Conservation (phyloP, 805 yeast species). For the Wickerhamomyces bisporus region DNA sequence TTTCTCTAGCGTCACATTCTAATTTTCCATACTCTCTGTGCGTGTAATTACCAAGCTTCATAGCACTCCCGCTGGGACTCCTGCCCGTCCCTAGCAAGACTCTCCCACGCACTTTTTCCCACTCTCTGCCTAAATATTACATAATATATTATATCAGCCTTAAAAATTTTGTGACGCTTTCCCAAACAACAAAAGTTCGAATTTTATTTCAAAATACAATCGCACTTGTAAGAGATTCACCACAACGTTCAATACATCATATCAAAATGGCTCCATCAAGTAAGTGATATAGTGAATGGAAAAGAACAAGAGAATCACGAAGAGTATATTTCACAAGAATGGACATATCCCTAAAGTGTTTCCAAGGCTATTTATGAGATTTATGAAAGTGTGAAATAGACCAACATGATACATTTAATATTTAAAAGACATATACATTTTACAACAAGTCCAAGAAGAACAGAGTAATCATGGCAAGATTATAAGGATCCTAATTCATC, state of each 20-base stretch:
- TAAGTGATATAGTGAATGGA: slow-evolving; percentile 24
- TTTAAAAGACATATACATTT: too few relatives aligned
- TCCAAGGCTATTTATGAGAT: too few relatives aligned
- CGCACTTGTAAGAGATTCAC: neutral
- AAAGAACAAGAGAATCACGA: neutral
- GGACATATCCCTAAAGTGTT: too few relatives aligned
- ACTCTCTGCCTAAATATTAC: neutral
- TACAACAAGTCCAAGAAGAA: too few relatives aligned
- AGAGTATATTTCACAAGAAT: too few relatives aligned
- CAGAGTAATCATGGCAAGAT: too few relatives aligned
- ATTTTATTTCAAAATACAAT: neutral
- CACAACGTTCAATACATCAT: slow-evolving; percentile 1
- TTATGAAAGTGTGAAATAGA: too few relatives aligned
- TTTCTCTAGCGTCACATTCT: neutral
- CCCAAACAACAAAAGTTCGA: neutral
- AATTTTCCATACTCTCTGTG: too few relatives aligned
- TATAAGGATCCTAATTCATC: too few relatives aligned
- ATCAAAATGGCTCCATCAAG: slow-evolving; percentile 44
- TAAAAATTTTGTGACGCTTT: neutral
- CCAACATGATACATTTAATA: too few relatives aligned
- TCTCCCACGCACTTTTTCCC: neutral
- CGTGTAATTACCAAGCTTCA: slow-evolving; percentile 7
- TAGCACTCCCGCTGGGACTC: neutral
- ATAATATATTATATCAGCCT: neutral
- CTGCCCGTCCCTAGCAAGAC: neutral